Evolutionary conservation across 2,329 filamentous ascomycete genomes (phyloP), one percentile per base, ranked within the genome.

Genomic region (Aspergillus persii): DNA sequence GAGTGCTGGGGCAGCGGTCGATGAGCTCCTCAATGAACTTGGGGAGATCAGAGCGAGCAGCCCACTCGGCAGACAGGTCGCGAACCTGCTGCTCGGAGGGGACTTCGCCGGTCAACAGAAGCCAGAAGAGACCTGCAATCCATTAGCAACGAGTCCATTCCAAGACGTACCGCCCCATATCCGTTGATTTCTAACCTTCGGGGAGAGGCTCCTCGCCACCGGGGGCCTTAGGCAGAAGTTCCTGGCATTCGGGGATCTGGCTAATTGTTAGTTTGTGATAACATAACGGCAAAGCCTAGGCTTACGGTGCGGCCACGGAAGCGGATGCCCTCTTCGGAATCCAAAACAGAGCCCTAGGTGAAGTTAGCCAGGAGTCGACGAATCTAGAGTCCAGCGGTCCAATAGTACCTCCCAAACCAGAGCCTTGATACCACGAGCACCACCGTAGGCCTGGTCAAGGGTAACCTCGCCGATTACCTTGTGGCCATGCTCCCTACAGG

Each of bases 11-110:
- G 90, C 94, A 98, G 85, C 95, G 92, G 88, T 99, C 95, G 82
- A 99, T 96, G 78, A 99, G 90, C 85, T 99, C 95, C 85, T 96
- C 93, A 75, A 99, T 87, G 82, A 96, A 98, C 84, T 96, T 96
- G 83, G 95, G 95, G 69, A 99, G 83, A 74, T 96, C 92, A 81
- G 95, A 92, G 74, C 95, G 93, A 76, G 95, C 95, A 77, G 95
- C 95, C 95, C 94, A 98, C 83, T 99, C 95, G 65, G 95, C 94
- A 69, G 95, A 98, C 68, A 99, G 90, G 76, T 96, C 93, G 78
- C 93, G 93, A 74, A 98, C 95, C 85, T 99, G 95, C 84, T 97
- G 91, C 86, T 98, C 95, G 68, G 88, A 90, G 71, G 95, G 95
- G 69, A 99, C 91, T 86, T 99, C 95, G 70, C 95, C 95, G 66